A percentile compares a stretch with the other conserved stretches of the same genome.
phyloP scores from a whole-genome alignment of 805 yeast species.

The Candida incommunis region DNA sequence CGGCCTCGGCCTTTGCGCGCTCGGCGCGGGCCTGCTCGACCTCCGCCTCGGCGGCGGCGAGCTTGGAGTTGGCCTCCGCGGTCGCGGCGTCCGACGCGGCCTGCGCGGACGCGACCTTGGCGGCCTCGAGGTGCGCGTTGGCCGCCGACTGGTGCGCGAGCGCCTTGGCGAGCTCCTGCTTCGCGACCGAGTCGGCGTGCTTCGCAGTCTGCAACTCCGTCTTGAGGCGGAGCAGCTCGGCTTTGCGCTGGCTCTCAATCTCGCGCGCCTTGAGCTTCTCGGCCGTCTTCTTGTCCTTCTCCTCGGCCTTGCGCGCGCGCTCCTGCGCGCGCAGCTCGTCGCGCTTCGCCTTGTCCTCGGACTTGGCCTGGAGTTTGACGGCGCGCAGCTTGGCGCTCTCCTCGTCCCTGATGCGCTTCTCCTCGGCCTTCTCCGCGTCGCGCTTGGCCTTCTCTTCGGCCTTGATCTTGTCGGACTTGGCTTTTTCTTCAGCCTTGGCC shows the following conservation, averaged over 20 bases:
- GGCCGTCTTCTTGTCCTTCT: slow-evolving; percentile 4
- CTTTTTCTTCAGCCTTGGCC: slow-evolving; percentile 6
- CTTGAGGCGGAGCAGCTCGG: slow-evolving; percentile 5
- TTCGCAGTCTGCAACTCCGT: neutral
- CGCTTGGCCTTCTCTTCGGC: slow-evolving; percentile 7
- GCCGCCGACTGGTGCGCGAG: slow-evolving; percentile 13
- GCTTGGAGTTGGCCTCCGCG: slow-evolving; percentile 15
- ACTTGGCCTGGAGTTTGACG: slow-evolving; percentile 10
- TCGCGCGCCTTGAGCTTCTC: slow-evolving; percentile 2
- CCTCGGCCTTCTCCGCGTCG: slow-evolving; percentile 12
- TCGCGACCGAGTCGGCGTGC: slow-evolving; percentile 12
- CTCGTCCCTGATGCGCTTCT: slow-evolving; percentile 5
- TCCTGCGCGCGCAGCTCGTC: slow-evolving; percentile 14
- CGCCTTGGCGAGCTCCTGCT: slow-evolving; percentile 13
- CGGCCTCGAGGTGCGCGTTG: slow-evolving; percentile 16
- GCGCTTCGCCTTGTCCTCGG: slow-evolving; percentile 11
- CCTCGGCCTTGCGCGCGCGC: slow-evolving; percentile 13
- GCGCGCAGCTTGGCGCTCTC: slow-evolving; percentile 10
- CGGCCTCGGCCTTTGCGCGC: slow-evolving; percentile 12
- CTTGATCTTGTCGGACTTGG: slow-evolving; percentile 14
- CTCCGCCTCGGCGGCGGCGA: slow-evolving; percentile 14
- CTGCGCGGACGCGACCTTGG: slow-evolving; percentile 9
- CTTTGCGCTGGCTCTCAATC: slow-evolving; percentile 8
- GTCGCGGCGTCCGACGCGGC: slow-evolving; percentile 12
- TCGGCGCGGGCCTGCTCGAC: slow-evolving; percentile 32